A percentile compares a stretch with the other conserved stretches of the same genome.
Conservation (phyloP, 1,284 basidiomycete species). For the Lignosus rhinocerotis region DNA sequence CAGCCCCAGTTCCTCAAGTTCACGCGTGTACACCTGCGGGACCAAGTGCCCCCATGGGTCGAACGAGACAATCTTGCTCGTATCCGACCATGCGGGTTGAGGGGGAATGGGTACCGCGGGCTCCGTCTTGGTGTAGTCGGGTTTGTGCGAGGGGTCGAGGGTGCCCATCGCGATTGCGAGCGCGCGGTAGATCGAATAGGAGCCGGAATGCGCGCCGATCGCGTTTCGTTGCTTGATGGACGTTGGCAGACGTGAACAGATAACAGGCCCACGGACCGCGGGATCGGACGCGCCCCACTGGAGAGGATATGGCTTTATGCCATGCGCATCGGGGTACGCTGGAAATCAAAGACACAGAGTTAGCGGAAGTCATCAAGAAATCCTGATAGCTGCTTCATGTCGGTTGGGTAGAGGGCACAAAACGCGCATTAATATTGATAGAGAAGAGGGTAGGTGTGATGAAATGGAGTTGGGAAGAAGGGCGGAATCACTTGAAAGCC, state of each 20-base stretch:
- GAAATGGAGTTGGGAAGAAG: neutral
- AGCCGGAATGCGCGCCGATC: conserved; percentile 91
- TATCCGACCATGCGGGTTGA: conserved; percentile 81
- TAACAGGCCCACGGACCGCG: conserved; percentile 77
- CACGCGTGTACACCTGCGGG: conserved; percentile 73
- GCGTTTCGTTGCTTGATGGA: conserved; percentile 92
- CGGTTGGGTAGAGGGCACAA: too few species aligned
- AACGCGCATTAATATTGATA: too few species aligned
- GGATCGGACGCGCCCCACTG: conserved; percentile 80
- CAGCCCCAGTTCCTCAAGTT: conserved; percentile 64
- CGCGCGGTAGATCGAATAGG: conserved; percentile 94
- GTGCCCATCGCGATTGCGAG: conserved; percentile 90
- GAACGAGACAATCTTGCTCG: conserved; percentile 87
- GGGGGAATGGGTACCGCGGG: conserved; percentile 85
- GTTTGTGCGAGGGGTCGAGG: conserved; percentile 82
- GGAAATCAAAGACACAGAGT: conserved; percentile 3
- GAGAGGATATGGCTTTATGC: conserved; percentile 77
- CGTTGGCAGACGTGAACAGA: conserved; percentile 84
- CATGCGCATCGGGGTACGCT: conserved; percentile 76
- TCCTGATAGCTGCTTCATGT: too few species aligned
- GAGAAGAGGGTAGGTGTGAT: too few species aligned
- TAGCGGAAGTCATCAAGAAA: neutral
- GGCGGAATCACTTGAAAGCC: neutral
- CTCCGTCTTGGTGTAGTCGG: conserved; percentile 86
- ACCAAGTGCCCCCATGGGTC: conserved; percentile 95